Conservation (phyloP, 176 grass and related monocot species). For the Phragmites australis region DNA sequence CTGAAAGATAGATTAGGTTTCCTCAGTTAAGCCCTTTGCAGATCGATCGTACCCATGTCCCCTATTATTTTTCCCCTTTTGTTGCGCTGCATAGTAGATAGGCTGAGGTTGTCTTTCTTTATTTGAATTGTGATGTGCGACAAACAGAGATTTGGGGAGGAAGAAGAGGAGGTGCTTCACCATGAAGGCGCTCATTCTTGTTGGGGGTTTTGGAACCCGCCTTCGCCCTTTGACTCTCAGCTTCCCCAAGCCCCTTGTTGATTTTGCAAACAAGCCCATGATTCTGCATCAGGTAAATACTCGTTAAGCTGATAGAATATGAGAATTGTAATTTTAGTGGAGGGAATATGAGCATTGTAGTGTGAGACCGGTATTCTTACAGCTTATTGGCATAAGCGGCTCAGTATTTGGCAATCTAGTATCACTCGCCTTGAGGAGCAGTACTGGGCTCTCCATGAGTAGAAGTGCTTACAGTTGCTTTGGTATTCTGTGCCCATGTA, state of each 20-base stretch:
- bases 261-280: conserved; percentile 98
- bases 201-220: conserved; percentile 92
- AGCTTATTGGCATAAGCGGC: not conserved
- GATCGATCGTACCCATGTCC: not conserved
- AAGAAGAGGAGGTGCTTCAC: conserved; percentile 8
- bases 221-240: conserved; percentile 87
- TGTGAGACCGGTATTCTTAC: not conserved
- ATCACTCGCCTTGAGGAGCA: not conserved
- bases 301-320: not conserved
- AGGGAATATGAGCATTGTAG: not conserved
- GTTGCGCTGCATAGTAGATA: not conserved
- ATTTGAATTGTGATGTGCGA: conserved; percentile 9
- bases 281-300: conserved; percentile 86
- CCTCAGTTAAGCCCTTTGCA: not conserved
- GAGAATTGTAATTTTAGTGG: not conserved
- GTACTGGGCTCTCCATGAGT: not conserved
- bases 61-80: not conserved
- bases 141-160: conserved; percentile 19
- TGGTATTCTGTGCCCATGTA: not conserved
- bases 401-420: not conserved
- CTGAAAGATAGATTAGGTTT: not conserved
- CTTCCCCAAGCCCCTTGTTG: conserved; percentile 89
- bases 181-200: conserved; percentile 95
- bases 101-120: not conserved
- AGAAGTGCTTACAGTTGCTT: not conserved